Base-by-base conservation (phyloP, 106 monocot genomes). In the Dioscorea alata region DNA sequence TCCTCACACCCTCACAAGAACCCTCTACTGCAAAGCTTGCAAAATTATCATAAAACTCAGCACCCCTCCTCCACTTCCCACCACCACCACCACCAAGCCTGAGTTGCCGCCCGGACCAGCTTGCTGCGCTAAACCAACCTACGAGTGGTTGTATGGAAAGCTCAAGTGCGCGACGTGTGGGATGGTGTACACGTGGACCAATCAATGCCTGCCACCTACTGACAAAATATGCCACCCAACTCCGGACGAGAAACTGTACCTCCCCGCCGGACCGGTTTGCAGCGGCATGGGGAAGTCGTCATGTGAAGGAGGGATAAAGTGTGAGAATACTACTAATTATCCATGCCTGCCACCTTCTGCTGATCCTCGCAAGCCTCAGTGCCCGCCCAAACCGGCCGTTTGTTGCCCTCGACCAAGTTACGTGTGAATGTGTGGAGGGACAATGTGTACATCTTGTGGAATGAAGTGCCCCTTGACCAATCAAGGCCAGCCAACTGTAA, bases 11-110 rank as follows among this genome's bases (percentile, higher is more conserved):
- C 48, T 88, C 4, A 67, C 35, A 21, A 71, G 66, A 50, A 88
- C 82, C 70, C 78, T 88, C 8, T 42, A 23, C n/a, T 82, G 79
- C 82, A 78, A 79, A 34, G 88, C 82, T 7, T 51, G 84, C 57
- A 79, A 71, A 35, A 74, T 88, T 23, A 88, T 85, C 57, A 79
- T 74, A 57, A 74, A 74, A 10, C 76, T 88, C 61, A 51, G 76
- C 42, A 69, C 82, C 19, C 24, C 31, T 25, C 54, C 56, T 12
- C 32, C 51, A 3, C 22, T 25, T 23, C 67, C 67, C 9, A 50
- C 49, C 48, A 2, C 28, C 28, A 28, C 28, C 28, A 28, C 64
- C 74, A 25, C 24, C 24, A n/a, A n/a, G 6, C 25, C 25, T 15
- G 22, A 18, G 61, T 33, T 10, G 60, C 61, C 2, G 23, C 59